Evolutionary conservation across 345 rosid species (phyloP).

Genomic region (Eutrema yunnanense): DNA sequence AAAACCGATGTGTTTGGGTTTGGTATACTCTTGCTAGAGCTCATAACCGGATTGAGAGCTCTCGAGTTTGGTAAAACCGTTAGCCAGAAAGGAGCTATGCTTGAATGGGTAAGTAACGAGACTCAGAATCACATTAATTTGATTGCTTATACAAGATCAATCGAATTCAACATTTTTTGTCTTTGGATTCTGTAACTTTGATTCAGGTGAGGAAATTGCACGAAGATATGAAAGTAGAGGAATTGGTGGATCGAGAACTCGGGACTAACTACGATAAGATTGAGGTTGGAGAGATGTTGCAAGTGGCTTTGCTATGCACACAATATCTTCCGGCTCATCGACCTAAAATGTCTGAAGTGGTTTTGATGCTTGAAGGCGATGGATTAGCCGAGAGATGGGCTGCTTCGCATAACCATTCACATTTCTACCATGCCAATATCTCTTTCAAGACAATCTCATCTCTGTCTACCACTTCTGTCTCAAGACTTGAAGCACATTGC

Average conservation of each 20-base stretch:
- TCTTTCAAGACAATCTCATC: conserved; percentile 33
- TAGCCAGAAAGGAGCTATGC: conserved; percentile 89
- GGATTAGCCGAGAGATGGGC: conserved; percentile 96
- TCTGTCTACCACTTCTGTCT: conserved; percentile 7
- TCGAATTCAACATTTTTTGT: background rate
- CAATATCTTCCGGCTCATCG: conserved; percentile 84
- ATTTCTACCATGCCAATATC: conserved; percentile 31
- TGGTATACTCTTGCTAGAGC: conserved; percentile 83
- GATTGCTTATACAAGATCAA: background rate
- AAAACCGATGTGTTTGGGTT: conserved; percentile 96
- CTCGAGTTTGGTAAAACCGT: conserved; percentile 78
- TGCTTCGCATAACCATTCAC: conserved; percentile 55
- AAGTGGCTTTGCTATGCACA: conserved; percentile 85
- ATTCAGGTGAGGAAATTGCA: conserved; percentile 66
- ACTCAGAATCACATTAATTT: conserved; percentile 15
- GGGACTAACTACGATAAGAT: conserved; percentile 62
- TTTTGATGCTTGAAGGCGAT: conserved; percentile 91
- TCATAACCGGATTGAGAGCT: conserved; percentile 87
- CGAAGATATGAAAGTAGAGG: conserved; percentile 75
- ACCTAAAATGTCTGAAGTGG: conserved; percentile 88
- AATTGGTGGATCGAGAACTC: conserved; percentile 68
- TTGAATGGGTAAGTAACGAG: conserved; percentile 66
- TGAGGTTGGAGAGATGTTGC: conserved; percentile 84
- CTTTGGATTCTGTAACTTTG: background rate
- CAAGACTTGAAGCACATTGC: conserved; percentile 31